Conservation (phyloP, 73 alveolate species). For the Effrenium voratum region DNA sequence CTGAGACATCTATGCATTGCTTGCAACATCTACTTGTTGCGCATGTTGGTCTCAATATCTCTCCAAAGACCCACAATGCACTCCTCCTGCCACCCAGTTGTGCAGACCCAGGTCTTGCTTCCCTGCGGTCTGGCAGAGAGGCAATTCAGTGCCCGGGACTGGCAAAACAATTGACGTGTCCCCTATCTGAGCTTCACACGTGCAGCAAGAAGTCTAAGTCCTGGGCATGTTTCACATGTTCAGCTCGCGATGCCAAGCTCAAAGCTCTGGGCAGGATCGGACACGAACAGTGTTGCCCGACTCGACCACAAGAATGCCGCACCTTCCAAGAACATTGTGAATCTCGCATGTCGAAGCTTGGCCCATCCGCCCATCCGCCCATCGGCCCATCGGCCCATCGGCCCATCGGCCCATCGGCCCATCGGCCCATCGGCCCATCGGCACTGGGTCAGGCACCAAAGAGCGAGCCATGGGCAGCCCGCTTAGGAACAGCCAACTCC, state of each 20-base stretch:
- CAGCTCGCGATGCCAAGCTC: neutral
- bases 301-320: conserved; percentile 93
- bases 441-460: conserved; percentile 14
- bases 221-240: too few relatives aligned
- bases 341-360: too few relatives aligned
- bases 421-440: neutral
- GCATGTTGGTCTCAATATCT: too few relatives aligned
- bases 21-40: too few relatives aligned
- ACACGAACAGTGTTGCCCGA: conserved; percentile 73
- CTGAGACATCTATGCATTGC: too few relatives aligned
- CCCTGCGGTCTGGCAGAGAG: too few relatives aligned
- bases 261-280: conserved; percentile 33
- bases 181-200: too few relatives aligned
- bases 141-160: too few relatives aligned
- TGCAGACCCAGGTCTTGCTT: conserved; percentile 75
- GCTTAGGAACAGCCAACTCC: conserved; percentile 92
- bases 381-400: neutral
- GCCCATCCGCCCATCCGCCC: too few relatives aligned
- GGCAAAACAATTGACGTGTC: too few relatives aligned
- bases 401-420: neutral
- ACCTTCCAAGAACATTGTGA: neutral
- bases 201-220: conserved; percentile 79
- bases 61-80: too few relatives aligned
- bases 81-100: conserved; percentile 92
- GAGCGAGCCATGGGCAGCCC: conserved; percentile 89